These are phyloP conservation scores for Yamadazyma jaroonii DNA, from an alignment of 1,139 yeast species.

Conservation along the genomic window DNA sequence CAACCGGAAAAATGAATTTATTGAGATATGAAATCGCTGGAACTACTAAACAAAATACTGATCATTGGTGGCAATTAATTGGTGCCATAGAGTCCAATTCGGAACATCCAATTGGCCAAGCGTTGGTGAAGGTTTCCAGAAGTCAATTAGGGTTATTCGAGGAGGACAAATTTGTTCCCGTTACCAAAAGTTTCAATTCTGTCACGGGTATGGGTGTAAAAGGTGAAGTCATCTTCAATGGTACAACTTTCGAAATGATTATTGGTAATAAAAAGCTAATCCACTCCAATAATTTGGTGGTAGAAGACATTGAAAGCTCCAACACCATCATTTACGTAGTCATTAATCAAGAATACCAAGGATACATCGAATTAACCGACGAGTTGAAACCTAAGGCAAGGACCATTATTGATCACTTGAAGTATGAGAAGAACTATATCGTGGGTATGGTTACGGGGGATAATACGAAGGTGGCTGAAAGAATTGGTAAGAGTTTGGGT, in stretches of 20 bases:
- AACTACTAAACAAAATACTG: slow-evolving; percentile 8
- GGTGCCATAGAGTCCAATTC: slow-evolving; percentile 66
- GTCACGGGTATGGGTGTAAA: slow-evolving; percentile 71
- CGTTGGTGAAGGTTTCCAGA: slow-evolving; percentile 46
- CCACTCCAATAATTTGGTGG: slow-evolving; percentile 15
- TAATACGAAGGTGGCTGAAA: slow-evolving; percentile 56
- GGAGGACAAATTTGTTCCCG: slow-evolving; percentile 30
- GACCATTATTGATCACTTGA: slow-evolving; percentile 57
- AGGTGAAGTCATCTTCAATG: slow-evolving; percentile 36
- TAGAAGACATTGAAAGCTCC: slow-evolving; percentile 13
- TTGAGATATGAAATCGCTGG: slow-evolving; percentile 8
- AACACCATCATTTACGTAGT: slow-evolving; percentile 40
- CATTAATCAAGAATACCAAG: slow-evolving; percentile 58
- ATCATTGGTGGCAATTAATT: slow-evolving; percentile 56
- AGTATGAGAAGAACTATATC: slow-evolving; percentile 46
- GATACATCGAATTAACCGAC: slow-evolving; percentile 68
- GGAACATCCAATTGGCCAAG: slow-evolving; percentile 87
- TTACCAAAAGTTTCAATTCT: slow-evolving; percentile 43
- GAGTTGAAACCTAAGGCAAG: slow-evolving; percentile 65
- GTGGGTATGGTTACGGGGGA: slow-evolving; percentile 97
- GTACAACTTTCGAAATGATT: slow-evolving; percentile 29
- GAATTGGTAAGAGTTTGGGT: slow-evolving; percentile 66
- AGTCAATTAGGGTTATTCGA: slow-evolving; percentile 29
- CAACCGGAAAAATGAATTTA: slow-evolving; percentile 77
- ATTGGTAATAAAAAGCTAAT: slow-evolving; percentile 61